These are phyloP conservation scores for Kodamaea jinghongensis DNA, from an alignment of 805 yeast genomes.

Conservation along the genomic window DNA sequence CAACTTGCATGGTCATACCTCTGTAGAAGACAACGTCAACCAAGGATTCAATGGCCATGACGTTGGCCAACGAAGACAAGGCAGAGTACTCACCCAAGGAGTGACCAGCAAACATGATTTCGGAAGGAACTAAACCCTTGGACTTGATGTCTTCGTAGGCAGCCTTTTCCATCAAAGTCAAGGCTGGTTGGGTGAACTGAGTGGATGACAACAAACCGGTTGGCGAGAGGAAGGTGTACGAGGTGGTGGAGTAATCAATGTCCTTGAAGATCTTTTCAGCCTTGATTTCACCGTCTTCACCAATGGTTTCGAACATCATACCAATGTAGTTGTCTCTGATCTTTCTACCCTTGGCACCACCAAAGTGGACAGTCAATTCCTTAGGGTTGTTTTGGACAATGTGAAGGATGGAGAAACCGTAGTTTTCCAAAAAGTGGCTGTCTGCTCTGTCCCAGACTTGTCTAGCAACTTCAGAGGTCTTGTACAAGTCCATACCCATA, in stretches of 20 bases:
- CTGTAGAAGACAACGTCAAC: constrained; percentile 98
- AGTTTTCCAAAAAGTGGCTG: constrained; percentile 83
- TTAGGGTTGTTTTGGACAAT: constrained; percentile 95
- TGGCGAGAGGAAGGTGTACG: constrained; percentile 87
- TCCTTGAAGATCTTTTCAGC: constrained; percentile 95
- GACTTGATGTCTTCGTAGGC: constrained; percentile 96
- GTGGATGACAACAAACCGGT: constrained; percentile 96
- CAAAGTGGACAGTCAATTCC: constrained; percentile 92
- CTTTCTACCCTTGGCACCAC: constrained; percentile 95
- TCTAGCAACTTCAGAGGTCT: constrained; percentile 85
- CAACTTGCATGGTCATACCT: constrained; percentile 99
- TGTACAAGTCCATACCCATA: constrained; percentile 99
- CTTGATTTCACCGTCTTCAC: constrained; percentile 74
- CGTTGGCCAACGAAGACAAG: constrained; percentile 93
- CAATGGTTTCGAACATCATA: constrained; percentile 97
- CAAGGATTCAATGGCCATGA: constrained; percentile 96
- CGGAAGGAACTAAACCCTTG: constrained; percentile 91
- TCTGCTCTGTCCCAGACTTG: constrained; percentile 99
- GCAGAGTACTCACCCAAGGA: constrained; percentile 99
- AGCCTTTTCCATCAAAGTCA: constrained; percentile 98
- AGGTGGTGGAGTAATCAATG: constrained; percentile 75
- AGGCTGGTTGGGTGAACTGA: constrained; percentile 98
- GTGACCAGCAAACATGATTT: constrained; percentile 97
- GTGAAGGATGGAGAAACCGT: constrained; percentile 95
- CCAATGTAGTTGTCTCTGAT: constrained; percentile 92